phyloP scores from a whole-genome alignment of 768 basidiomycete species.

The Tricholoma matsutake region DNA sequence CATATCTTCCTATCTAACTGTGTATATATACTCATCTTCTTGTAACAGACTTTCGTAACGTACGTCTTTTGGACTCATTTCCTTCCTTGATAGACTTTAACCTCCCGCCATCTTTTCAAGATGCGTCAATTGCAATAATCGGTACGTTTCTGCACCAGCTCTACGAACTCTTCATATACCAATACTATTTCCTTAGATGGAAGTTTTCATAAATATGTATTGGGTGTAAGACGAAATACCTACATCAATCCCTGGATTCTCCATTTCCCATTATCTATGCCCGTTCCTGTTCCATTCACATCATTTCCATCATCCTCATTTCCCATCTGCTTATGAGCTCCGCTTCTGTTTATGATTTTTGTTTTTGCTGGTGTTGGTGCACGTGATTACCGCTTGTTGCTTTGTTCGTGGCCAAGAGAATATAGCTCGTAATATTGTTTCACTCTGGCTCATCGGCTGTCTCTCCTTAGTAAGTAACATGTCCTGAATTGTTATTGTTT shows the following conservation, averaged over 20 bases:
- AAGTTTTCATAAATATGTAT: conserved; percentile 35
- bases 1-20: not conserved
- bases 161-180: not conserved
- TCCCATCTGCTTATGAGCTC: not conserved
- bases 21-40: not conserved
- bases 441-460: not conserved
- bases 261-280: not conserved
- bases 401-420: not conserved
- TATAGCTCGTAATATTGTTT: not conserved
- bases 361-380: not conserved
- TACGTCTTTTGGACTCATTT: conserved; percentile 29
- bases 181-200: conserved; percentile 25
- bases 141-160: conserved; percentile 16
- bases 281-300: not conserved
- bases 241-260: not conserved
- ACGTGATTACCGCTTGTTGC: not conserved
- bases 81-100: not conserved
- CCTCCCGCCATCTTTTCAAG: conserved; percentile 3
- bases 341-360: not conserved
- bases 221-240: not conserved
- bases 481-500: too few species aligned
- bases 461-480: too few species aligned
- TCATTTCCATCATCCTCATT: not conserved
- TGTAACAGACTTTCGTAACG: conserved; percentile 80
- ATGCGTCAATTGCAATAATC: conserved; percentile 28